Evolutionary conservation across 495 filamentous ascomycete genomes (phyloP), one percentile per base, ranked within the genome.

Genomic region (Trichoderma asperelloides): DNA sequence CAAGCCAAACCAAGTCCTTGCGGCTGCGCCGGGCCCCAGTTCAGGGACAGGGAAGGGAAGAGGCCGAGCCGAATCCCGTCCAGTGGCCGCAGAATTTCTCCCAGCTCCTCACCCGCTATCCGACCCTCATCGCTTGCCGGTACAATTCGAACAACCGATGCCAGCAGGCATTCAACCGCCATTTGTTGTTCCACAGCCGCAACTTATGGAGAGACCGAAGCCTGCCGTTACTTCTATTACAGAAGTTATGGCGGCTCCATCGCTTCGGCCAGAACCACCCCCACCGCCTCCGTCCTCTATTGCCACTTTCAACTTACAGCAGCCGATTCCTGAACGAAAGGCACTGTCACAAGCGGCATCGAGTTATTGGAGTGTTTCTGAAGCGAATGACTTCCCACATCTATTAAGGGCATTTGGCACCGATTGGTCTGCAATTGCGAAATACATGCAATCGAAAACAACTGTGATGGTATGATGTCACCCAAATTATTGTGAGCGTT

Each of bases 321-420:
- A 72, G 57, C 62, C 72, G 11, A 77, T 72, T 39, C 72, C 77
- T 25, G 80, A 82, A 43, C 81, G 78, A 66, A 76, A 84, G 47
- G 80, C 81, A n/a, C 79, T 82, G 6, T 74, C 84, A 66, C 86
- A 87, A 63, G 87, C 92, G 7, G 87, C 92, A 8, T 96, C 92
- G 2, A 97, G 95, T 74, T 98, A 98, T 76, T 98, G 95, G 95
- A 97, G 94, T 69, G 95, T 98, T 30, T 88, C 90, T 2, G 95
- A 98, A 75, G 85, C 89, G 39, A 87, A 80, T 27, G 91, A 97
- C 73, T 98, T 98, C 73, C 87, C 87, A 0, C 82, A 81, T 30
- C 78, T 93, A 64, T 80, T 98, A 55, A 85, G 80, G 62, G 86
- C 94, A 66, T 98, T 91, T 81, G 95, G 95, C 63, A 92, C 91